Evolutionary conservation across 2,329 filamentous ascomycete genomes (phyloP).

Genomic region (Cryphonectria radicalis): DNA sequence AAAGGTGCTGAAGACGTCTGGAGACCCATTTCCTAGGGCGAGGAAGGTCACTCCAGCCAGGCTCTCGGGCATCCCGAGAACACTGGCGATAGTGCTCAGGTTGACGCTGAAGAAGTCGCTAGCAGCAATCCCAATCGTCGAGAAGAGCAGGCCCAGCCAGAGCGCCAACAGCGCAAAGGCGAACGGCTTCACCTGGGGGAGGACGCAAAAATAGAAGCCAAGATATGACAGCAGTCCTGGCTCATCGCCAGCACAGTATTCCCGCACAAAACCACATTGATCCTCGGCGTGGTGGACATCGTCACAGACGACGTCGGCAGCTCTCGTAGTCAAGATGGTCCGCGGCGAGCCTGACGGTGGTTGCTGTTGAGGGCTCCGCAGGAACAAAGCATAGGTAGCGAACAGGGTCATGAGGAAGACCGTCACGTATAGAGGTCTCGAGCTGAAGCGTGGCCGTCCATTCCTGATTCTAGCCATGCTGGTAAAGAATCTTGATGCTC

Average conservation of each 20-base stretch:
- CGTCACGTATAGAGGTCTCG: slow-evolving; percentile 55
- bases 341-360: slow-evolving; percentile 15
- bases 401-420: slow-evolving; percentile 52
- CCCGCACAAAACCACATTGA: slow-evolving; percentile 83
- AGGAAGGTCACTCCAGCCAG: slow-evolving; percentile 95
- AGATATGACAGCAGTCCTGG: slow-evolving; percentile 89
- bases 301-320: slow-evolving; percentile 64
- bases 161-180: slow-evolving; percentile 78
- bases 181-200: slow-evolving; percentile 69
- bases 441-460: slow-evolving; percentile 45
- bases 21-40: slow-evolving; percentile 96
- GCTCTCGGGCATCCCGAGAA: slow-evolving; percentile 93
- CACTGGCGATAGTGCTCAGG: slow-evolving; percentile 85
- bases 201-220: slow-evolving; percentile 84
- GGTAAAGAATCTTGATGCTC: slow-evolving; percentile 23
- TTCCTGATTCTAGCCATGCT: slow-evolving; percentile 36
- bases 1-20: slow-evolving; percentile 98
- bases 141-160: slow-evolving; percentile 91
- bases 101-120: slow-evolving; percentile 99
- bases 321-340: slow-evolving; percentile 31
- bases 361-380: slow-evolving; percentile 7
- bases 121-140: slow-evolving; percentile 94
- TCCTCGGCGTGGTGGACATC: slow-evolving; percentile 77
- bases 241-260: slow-evolving; percentile 86
- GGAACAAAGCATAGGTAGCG: slow-evolving; percentile 49